These are phyloP conservation scores for Syzygium malaccense DNA, from an alignment of 441 rosid genomes.

Conservation along the genomic window DNA sequence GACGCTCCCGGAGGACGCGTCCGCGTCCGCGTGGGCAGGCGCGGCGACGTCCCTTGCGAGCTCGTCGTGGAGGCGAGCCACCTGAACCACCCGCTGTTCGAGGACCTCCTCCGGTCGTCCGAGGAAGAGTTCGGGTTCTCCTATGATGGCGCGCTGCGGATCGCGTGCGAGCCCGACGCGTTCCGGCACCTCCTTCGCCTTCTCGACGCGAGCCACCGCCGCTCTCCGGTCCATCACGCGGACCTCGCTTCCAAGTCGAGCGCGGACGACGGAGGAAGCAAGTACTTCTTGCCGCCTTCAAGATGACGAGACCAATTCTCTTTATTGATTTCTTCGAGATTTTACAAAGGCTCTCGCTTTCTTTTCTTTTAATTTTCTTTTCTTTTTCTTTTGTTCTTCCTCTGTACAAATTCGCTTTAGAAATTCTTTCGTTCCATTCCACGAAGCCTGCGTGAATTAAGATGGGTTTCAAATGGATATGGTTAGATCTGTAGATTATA, in stretches of 20 bases:
- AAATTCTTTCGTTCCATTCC: not conserved
- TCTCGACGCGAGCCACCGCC: conserved; percentile 1
- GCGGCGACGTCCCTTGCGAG: not conserved
- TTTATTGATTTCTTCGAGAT: not conserved
- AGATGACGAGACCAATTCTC: not conserved
- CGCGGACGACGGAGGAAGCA: not conserved
- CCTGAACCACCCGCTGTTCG: conserved; percentile 19
- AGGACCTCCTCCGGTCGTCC: conserved; percentile 10
- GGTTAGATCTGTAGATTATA: not conserved
- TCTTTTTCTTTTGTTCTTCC: not conserved
- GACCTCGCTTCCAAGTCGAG: conserved; percentile 4
- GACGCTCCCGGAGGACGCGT: not conserved
- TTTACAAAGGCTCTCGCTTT: not conserved
- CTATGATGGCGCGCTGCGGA: conserved; percentile 12
- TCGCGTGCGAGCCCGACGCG: conserved; percentile 13
- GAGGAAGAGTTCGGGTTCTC: conserved; percentile 16
- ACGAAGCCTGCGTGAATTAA: not conserved
- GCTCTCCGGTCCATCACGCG: conserved; percentile 5
- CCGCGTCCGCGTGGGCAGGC: conserved; percentile 4
- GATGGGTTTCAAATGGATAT: not conserved
- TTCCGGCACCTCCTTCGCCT: conserved; percentile 5
- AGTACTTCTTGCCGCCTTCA: not conserved
- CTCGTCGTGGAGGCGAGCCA: conserved; percentile 10
- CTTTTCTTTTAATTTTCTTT: not conserved
- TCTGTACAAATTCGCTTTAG: not conserved